A percentile compares a stretch with the other conserved stretches of the same genome.
Evolutionary conservation across 148 eudicot species (phyloP).

Genomic region (Chenopodium suecicum): DNA sequence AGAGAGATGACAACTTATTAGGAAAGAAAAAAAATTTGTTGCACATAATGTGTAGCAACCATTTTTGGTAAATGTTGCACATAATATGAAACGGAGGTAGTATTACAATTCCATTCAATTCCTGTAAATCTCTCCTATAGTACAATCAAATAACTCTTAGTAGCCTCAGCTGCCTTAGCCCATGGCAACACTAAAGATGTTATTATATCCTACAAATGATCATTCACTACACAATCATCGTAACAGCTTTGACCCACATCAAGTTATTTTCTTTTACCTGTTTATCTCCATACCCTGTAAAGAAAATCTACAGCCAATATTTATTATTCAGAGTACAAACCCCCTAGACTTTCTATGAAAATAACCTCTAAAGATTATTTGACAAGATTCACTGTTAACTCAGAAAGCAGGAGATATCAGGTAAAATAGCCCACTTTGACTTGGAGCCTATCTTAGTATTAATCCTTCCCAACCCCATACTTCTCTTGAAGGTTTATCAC

Average conservation of each 20-base stretch:
- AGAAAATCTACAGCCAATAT: background rate
- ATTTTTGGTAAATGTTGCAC: no score
- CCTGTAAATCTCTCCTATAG: background rate
- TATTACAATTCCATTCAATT: background rate
- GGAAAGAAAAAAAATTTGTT: no score
- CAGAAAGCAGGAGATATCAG: background rate
- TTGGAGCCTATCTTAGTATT: background rate
- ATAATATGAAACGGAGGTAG: no score
- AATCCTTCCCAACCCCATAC: background rate
- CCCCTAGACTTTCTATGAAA: background rate
- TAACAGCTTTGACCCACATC: background rate
- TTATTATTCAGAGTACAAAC: background rate
- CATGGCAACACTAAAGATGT: background rate
- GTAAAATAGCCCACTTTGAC: background rate
- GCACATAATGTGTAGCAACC: no score
- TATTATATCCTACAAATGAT: background rate
- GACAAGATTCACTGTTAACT: background rate
- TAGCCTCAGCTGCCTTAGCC: background rate
- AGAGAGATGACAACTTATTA: no score
- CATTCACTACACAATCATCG: background rate
- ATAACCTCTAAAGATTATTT: background rate
- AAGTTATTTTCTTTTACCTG: background rate
- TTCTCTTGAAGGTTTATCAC: background rate
- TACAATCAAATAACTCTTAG: background rate
- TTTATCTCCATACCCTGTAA: background rate